Base-by-base conservation (phyloP, 108 stramenopile species). In the Nannochloropsis granulata region DNA sequence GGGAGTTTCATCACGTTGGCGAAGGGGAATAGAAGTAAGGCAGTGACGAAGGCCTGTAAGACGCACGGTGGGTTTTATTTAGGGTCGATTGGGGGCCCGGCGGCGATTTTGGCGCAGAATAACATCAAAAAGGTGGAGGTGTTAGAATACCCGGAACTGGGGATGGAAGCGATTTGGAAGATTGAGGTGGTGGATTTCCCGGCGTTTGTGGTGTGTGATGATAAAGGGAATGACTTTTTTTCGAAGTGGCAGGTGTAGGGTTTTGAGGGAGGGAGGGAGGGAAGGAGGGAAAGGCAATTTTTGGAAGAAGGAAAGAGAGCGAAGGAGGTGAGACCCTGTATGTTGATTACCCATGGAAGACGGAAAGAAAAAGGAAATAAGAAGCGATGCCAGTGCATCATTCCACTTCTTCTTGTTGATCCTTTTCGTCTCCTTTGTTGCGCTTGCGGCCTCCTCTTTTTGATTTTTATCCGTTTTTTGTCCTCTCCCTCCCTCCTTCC, bases 91-190 rank as follows among this genome's bases (percentile, higher is more conserved):
- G 97, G 97, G 44, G 97, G 97, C 0, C 97, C 97, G 23, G 97
- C 97, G 44, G 97, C 97, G 21, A 96, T 98, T 44, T 90, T 98
- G 78, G 97, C 97, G 21, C 92, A 96, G 91, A 95, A 98, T 82
- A 95, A 93, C 85, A 98, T 98, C 85, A 95, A 94, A 24, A 94
- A 95, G 25, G 97, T 97, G 21, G 94, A 96, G 84, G 95, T 98
- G 44, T 84, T 96, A 79, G 96, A 98, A 83, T 96, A 96, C 84
- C 95, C 95, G 84, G 97, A 98, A 90, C 95, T 96, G 86, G 97
- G 97, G 12, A 98, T 98, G 97, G 97, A 98, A 85, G 97, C 97
- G 80, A 95, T 98, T 26, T 96, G 96, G 95, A 96, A 97, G 90
- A 98, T 98, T 84, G 94, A 96, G 79, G 97, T 98, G 13, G 95